Evolutionary conservation across 73 alveolate species (phyloP).

Genomic region (Tetrahymena thermophila): DNA sequence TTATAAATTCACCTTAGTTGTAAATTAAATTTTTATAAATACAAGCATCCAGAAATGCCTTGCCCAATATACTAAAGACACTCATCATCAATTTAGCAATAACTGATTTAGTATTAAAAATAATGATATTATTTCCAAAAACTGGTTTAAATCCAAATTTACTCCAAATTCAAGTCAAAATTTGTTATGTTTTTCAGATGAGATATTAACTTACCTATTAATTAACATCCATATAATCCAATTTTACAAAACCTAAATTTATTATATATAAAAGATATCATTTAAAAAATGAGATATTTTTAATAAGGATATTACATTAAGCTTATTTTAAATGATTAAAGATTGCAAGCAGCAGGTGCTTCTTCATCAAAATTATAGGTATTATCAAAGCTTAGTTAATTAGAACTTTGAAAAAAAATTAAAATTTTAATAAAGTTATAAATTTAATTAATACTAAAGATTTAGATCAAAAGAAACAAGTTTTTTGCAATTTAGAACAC

Average conservation of each 20-base stretch:
- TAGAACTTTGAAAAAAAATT: neutral
- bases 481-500: neutral
- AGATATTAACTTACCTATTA: neutral
- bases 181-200: too few species aligned
- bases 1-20: neutral
- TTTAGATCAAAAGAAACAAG: neutral
- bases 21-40: too few species aligned
- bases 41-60: too few species aligned
- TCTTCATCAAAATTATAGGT: neutral
- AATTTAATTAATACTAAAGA: neutral
- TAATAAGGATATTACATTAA: neutral
- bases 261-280: too few species aligned
- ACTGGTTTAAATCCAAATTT: too few species aligned
- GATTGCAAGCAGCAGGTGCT: neutral
- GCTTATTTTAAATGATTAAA: too few species aligned
- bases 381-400: neutral
- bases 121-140: too few species aligned
- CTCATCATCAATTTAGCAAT: neutral
- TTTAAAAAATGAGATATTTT: too few species aligned
- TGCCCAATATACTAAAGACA: too few species aligned
- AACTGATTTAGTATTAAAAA: neutral
- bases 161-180: neutral
- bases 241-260: neutral
- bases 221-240: neutral
- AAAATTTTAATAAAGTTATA: too few species aligned